A percentile compares a stretch with the other conserved stretches of the same genome.
Evolutionary conservation across 176 grass and related monocot genomes (phyloP).

Genomic region (Typha latifolia): DNA sequence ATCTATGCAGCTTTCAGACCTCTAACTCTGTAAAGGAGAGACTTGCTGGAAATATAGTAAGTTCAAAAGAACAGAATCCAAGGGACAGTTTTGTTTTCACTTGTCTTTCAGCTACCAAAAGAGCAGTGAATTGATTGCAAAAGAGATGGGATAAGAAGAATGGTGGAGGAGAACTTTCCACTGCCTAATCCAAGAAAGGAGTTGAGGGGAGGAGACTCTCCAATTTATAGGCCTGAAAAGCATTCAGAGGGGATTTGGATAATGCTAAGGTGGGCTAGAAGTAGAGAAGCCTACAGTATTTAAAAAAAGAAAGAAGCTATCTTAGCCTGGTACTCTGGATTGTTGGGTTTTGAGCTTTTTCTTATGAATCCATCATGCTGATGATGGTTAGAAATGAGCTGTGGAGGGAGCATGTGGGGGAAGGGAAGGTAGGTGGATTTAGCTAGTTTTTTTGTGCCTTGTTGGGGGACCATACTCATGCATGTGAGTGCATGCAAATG

Average conservation of each 20-base stretch:
- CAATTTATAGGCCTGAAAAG: not conserved
- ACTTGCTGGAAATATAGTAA: not conserved
- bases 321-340: too few species aligned
- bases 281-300: too few species aligned
- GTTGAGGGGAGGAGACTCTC: not conserved
- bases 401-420: not conserved
- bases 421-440: not conserved
- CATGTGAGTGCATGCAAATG: conserved; percentile 3
- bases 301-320: too few species aligned
- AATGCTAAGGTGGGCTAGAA: not conserved
- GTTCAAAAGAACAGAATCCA: not conserved
- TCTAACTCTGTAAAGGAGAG: not conserved
- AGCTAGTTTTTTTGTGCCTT: not conserved
- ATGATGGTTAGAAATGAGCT: too few species aligned
- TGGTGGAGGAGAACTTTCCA: not conserved
- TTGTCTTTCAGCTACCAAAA: not conserved
- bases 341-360: not conserved
- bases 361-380: not conserved
- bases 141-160: not conserved
- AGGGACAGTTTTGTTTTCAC: too few species aligned
- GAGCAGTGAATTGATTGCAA: not conserved
- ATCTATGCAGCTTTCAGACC: not conserved
- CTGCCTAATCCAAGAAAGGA: not conserved
- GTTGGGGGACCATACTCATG: not conserved
- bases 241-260: not conserved